phyloP scores from a whole-genome alignment of 805 yeast genomes.

The Ogataea polymorpha region DNA sequence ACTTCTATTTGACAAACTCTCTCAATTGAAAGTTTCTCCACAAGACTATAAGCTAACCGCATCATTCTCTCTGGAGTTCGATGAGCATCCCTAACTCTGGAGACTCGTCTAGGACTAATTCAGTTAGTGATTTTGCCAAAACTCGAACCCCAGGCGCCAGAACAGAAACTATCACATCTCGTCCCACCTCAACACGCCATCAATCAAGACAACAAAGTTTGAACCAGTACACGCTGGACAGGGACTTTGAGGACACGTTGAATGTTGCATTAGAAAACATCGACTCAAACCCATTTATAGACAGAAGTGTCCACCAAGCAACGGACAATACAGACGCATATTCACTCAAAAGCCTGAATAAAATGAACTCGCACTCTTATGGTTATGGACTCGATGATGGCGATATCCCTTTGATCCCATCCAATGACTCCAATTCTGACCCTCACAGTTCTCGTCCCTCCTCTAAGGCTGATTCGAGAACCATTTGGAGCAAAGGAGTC shows the following conservation, averaged over 20 bases:
- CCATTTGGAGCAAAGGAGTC: slow-evolving; percentile 33
- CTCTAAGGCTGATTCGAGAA: slow-evolving; percentile 21
- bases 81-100: slow-evolving; percentile 13
- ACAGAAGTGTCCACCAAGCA: slow-evolving; percentile 31
- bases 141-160: slow-evolving; percentile 1
- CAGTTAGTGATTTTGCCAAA: slow-evolving; percentile 1
- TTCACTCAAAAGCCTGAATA: slow-evolving; percentile 30
- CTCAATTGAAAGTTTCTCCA: no score
- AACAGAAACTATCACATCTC: background rate
- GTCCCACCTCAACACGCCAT: slow-evolving; percentile 2
- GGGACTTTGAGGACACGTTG: slow-evolving; percentile 59
- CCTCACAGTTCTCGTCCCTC: slow-evolving; percentile 15
- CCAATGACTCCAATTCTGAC: slow-evolving; percentile 8
- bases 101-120: slow-evolving; percentile 1
- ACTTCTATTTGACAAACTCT: no score
- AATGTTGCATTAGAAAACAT: slow-evolving; percentile 63
- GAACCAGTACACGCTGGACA: slow-evolving; percentile 49
- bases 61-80: slow-evolving; percentile 5
- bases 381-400: slow-evolving; percentile 24
- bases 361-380: slow-evolving; percentile 25
- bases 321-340: slow-evolving; percentile 27
- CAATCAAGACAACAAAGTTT: slow-evolving; percentile 27
- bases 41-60: no score
- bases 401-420: slow-evolving; percentile 26
- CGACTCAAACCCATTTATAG: slow-evolving; percentile 31